Evolutionary conservation across 805 yeast genomes (phyloP).

Genomic region (Zygosaccharomyces bailii): DNA sequence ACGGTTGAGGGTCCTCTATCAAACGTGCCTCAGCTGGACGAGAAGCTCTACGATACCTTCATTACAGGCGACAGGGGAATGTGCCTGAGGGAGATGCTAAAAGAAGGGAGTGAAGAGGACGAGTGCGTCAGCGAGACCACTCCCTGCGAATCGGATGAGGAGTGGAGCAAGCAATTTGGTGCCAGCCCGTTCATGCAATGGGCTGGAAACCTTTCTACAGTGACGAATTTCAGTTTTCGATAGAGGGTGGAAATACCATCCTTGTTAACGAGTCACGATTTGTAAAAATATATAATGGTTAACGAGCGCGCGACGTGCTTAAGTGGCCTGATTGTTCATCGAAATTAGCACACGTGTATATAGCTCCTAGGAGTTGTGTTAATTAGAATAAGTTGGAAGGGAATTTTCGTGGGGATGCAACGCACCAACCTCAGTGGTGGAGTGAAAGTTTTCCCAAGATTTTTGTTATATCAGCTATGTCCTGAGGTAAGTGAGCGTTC

Average conservation of each 20-base stretch:
- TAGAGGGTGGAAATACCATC: neutral
- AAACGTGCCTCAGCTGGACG: constrained; percentile 21
- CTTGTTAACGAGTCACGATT: constrained; percentile 16
- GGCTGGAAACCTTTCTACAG: constrained; percentile 20
- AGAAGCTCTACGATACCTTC: constrained; percentile 18
- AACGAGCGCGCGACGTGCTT: constrained; percentile 1
- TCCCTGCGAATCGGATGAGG: constrained; percentile 8
- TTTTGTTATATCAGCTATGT: too few relatives aligned
- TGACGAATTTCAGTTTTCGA: constrained; percentile 20
- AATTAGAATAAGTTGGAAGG: too few relatives aligned
- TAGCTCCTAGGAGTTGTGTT: too few relatives aligned
- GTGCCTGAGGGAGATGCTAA: constrained; percentile 20
- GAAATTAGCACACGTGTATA: too few relatives aligned
- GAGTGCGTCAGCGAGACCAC: constrained; percentile 14
- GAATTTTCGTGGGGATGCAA: too few relatives aligned
- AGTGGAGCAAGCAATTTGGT: constrained; percentile 8
- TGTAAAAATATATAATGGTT: neutral
- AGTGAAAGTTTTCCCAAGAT: too few relatives aligned
- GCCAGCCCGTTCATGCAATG: constrained; percentile 12
- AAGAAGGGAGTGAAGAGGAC: constrained; percentile 14
- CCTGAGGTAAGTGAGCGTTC: too few relatives aligned
- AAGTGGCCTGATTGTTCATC: too few relatives aligned
- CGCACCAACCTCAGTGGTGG: too few relatives aligned
- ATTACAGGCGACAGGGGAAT: constrained; percentile 21
- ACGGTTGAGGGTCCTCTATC: constrained; percentile 28